Percentiles rank a stretch among this genome's conserved stretches.
These are phyloP conservation scores for Schrenkiella parvula DNA, from an alignment of 345 rosid genomes.

Conservation along the genomic window DNA sequence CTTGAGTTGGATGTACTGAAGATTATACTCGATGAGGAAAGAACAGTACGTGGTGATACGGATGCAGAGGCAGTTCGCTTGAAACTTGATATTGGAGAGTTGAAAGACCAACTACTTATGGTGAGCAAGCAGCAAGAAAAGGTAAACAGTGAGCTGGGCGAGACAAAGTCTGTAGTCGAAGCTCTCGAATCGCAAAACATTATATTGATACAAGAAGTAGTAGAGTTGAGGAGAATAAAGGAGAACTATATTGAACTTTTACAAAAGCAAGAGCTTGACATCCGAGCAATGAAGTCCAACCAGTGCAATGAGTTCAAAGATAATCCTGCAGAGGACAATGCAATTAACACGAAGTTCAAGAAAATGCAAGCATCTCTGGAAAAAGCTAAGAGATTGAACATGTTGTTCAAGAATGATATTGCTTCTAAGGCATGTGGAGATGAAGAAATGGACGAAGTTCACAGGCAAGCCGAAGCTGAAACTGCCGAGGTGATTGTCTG, in stretches of 20 bases:
- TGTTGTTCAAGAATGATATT: slow-evolving; percentile 58
- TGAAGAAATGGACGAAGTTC: slow-evolving; percentile 64
- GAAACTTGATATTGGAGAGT: slow-evolving; percentile 51
- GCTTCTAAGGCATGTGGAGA: slow-evolving; percentile 63
- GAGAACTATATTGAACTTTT: slow-evolving; percentile 45
- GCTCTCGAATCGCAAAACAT: slow-evolving; percentile 81
- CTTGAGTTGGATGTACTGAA: slow-evolving; percentile 81
- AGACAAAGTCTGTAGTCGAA: slow-evolving; percentile 64
- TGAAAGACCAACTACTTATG: slow-evolving; percentile 28
- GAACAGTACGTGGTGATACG: slow-evolving; percentile 40
- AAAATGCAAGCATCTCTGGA: slow-evolving; percentile 90
- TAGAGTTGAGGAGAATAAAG: slow-evolving; percentile 53
- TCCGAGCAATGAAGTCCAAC: slow-evolving; percentile 48
- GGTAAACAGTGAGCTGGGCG: slow-evolving; percentile 45
- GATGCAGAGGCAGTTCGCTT: slow-evolving; percentile 47
- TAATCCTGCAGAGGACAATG: slow-evolving; percentile 37
- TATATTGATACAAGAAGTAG: slow-evolving; percentile 61
- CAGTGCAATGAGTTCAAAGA: slow-evolving; percentile 47
- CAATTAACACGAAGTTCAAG: slow-evolving; percentile 51
- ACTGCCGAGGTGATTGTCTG: slow-evolving; percentile 91
- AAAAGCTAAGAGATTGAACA: slow-evolving; percentile 70
- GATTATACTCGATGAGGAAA: slow-evolving; percentile 80
- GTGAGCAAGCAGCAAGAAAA: slow-evolving; percentile 48
- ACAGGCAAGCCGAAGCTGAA: slow-evolving; percentile 83
- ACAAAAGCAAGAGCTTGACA: slow-evolving; percentile 54